phyloP scores from a whole-genome alignment of 2,329 filamentous ascomycete species.

The Colletotrichum horii region DNA sequence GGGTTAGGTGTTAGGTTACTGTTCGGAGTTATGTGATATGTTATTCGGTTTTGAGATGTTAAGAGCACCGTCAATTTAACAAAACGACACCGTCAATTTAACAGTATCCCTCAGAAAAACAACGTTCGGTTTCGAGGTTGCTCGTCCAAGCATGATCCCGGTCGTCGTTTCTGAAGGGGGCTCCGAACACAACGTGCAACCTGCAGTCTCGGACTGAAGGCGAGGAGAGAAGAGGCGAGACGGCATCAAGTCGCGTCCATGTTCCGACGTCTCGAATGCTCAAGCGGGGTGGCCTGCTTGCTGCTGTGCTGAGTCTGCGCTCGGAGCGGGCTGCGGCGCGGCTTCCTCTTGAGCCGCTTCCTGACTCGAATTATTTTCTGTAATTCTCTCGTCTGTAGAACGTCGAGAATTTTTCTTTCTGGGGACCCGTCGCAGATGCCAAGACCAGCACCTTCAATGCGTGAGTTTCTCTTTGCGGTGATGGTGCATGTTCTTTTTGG shows the following conservation, averaged over 20 bases:
- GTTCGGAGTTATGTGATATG: too few relatives aligned
- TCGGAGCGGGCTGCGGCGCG: background rate
- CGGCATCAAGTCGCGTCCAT: conserved; percentile 4
- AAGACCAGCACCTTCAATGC: conserved; percentile 4
- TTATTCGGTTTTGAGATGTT: too few relatives aligned
- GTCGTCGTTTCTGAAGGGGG: background rate
- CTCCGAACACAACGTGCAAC: background rate
- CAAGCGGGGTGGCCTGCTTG: background rate
- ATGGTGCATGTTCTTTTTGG: background rate
- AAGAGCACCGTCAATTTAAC: too few relatives aligned
- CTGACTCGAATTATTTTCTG: conserved; percentile 6
- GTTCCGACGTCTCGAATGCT: conserved; percentile 18
- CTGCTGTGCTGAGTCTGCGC: background rate
- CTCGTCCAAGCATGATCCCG: background rate
- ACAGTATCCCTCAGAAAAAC: too few relatives aligned
- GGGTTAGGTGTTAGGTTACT: too few relatives aligned
- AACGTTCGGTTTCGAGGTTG: background rate
- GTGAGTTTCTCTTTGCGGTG: conserved; percentile 1
- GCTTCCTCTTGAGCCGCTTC: background rate
- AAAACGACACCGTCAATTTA: too few relatives aligned
- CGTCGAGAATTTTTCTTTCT: background rate
- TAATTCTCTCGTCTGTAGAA: background rate
- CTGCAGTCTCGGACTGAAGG: background rate
- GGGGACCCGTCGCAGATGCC: background rate
- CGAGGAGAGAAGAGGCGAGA: background rate